A percentile compares a stretch with the other conserved stretches of the same genome.
phyloP scores from a whole-genome alignment of 2,329 filamentous ascomycete species.

The Akanthomyces lecanii region DNA sequence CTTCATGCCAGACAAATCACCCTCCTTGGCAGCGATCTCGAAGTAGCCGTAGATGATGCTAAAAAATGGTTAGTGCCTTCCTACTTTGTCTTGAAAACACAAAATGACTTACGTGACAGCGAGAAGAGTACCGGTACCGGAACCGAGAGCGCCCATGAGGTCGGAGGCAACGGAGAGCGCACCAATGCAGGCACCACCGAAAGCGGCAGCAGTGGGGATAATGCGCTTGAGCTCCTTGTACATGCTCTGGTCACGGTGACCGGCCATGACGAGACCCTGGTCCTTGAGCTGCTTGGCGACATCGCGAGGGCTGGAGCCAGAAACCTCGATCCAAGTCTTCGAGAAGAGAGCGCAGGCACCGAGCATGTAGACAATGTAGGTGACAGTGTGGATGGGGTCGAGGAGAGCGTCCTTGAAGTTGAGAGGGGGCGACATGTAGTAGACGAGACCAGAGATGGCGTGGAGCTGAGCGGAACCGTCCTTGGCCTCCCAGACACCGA shows the following conservation, averaged over 20 bases:
- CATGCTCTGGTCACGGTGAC: constrained; percentile 99
- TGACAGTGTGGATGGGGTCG: constrained; percentile 91
- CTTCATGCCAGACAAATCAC: constrained; percentile 81
- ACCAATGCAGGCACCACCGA: constrained; percentile 98
- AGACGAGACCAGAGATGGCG: constrained; percentile 87
- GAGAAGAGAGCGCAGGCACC: constrained; percentile 97
- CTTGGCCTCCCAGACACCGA: constrained; percentile 97
- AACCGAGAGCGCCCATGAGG: constrained; percentile 91
- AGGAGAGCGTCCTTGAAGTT: constrained; percentile 97
- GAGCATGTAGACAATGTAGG: constrained; percentile 98
- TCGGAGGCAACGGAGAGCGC: constrained; percentile 93
- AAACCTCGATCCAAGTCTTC: constrained; percentile 99
- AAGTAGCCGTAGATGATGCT: constrained; percentile 99
- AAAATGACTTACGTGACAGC: constrained; percentile 82
- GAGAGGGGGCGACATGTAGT: constrained; percentile 98
- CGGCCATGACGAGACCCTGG: constrained; percentile 98
- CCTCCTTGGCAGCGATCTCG: constrained; percentile 98
- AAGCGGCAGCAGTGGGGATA: constrained; percentile 95
- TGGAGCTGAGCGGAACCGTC: constrained; percentile 95
- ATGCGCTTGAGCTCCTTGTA: constrained; percentile 99
- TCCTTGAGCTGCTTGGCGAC: constrained; percentile 99
- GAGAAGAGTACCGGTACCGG: constrained; percentile 94
- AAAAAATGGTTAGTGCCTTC: constrained; percentile 31
- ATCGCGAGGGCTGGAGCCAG: constrained; percentile 92
- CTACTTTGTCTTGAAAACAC: neutral